A percentile compares a stretch with the other conserved stretches of the same genome.
Conservation (phyloP, 192 early-diverging fungal genomes). For the Helicostylum pulchrum region DNA sequence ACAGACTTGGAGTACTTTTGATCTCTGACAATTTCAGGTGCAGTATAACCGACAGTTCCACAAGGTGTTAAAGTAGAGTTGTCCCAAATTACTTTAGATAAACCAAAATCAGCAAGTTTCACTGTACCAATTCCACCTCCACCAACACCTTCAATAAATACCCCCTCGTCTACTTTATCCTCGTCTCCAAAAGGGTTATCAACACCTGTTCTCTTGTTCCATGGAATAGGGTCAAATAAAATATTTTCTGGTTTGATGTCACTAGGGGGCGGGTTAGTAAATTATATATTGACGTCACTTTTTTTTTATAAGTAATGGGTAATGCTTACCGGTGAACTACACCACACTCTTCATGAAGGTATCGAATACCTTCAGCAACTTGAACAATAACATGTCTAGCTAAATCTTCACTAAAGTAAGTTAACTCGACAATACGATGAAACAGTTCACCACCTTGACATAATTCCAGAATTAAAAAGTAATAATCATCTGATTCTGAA, state of each 20-base stretch:
- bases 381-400: slow-evolving; percentile 82
- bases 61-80: slow-evolving; percentile 85
- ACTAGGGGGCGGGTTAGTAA: slow-evolving; percentile 29
- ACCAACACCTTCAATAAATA: slow-evolving; percentile 67
- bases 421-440: slow-evolving; percentile 78
- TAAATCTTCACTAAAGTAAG: slow-evolving; percentile 76
- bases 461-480: slow-evolving; percentile 78
- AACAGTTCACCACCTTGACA: slow-evolving; percentile 90
- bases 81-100: slow-evolving; percentile 84
- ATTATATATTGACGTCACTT: background rate
- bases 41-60: slow-evolving; percentile 90
- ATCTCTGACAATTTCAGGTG: slow-evolving; percentile 86
- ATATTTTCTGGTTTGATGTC: slow-evolving; percentile 96
- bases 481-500: slow-evolving; percentile 72
- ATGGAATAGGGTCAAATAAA: slow-evolving; percentile 68
- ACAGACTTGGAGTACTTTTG: slow-evolving; percentile 77
- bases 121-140: slow-evolving; percentile 81
- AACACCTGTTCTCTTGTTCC: slow-evolving; percentile 42
- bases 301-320: background rate
- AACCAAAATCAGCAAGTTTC: slow-evolving; percentile 88
- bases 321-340: slow-evolving; percentile 66
- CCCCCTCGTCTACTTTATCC: slow-evolving; percentile 71
- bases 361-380: slow-evolving; percentile 79
- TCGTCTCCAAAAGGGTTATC: slow-evolving; percentile 46
- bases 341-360: slow-evolving; percentile 78